Conservation (phyloP, 1,284 basidiomycete genomes). For the Tylopilus microsporus region DNA sequence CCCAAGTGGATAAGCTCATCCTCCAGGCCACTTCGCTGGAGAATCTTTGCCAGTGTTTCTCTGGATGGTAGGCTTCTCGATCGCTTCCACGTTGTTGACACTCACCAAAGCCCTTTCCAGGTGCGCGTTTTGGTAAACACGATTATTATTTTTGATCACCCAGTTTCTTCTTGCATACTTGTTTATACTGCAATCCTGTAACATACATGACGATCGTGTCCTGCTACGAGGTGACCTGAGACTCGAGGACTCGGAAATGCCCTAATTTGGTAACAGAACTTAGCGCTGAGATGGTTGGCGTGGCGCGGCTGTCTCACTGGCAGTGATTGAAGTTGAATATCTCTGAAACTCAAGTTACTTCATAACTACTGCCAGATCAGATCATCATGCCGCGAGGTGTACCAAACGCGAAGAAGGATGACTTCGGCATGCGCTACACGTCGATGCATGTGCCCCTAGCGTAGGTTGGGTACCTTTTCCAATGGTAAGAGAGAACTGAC, state of each 20-base stretch:
- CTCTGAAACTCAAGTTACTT: too few relatives aligned
- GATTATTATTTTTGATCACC: conserved; percentile 1
- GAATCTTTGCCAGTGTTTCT: conserved; percentile 93
- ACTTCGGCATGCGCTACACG: conserved; percentile 73
- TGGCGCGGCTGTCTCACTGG: not conserved
- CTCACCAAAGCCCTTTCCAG: conserved; percentile 13
- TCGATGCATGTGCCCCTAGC: conserved; percentile 72
- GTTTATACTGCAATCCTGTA: conserved; percentile 20
- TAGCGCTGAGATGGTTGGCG: not conserved
- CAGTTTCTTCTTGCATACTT: conserved; percentile 13
- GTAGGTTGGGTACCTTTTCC: conserved; percentile 40
- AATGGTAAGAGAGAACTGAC: conserved; percentile 13
- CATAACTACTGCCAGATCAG: conserved; percentile 4
- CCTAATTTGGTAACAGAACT: conserved; percentile 17
- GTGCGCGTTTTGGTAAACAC: conserved; percentile 50
- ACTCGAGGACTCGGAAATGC: not conserved
- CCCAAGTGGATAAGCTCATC: conserved; percentile 88
- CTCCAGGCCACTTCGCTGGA: conserved; percentile 86
- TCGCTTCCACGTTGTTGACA: not conserved
- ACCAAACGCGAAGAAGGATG: conserved; percentile 72
- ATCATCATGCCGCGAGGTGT: conserved; percentile 68
- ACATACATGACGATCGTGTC: conserved; percentile 14
- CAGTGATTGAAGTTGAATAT: too few relatives aligned
- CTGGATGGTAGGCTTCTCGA: conserved; percentile 69
- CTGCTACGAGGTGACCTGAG: not conserved